phyloP scores from a whole-genome alignment of 495 filamentous ascomycete genomes.

The Viridothelium virens region DNA sequence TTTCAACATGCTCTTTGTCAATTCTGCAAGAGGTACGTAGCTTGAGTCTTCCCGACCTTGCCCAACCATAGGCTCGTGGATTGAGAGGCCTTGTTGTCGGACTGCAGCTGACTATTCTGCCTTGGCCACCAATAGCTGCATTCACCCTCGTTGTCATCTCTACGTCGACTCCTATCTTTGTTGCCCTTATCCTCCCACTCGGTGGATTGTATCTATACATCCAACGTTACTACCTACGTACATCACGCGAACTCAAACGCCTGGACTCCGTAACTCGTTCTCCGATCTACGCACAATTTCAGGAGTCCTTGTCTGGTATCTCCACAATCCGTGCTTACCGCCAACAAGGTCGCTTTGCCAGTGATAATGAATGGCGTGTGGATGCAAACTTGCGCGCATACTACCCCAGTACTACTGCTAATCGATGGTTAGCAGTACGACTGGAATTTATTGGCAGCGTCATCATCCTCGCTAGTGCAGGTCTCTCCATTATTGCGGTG shows the following conservation, averaged over 20 bases:
- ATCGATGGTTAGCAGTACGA: conserved; percentile 91
- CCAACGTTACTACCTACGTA: conserved; percentile 93
- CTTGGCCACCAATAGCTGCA: conserved; percentile 26
- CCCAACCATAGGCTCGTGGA: too few relatives aligned
- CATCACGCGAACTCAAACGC: conserved; percentile 91
- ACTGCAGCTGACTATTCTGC: background rate
- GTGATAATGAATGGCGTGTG: conserved; percentile 96
- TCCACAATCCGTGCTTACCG: conserved; percentile 96
- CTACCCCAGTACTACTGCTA: conserved; percentile 93
- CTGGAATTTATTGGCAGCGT: conserved; percentile 94
- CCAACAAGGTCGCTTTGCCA: conserved; percentile 75
- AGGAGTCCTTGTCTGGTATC: conserved; percentile 90
- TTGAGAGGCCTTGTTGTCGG: background rate
- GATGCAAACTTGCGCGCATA: conserved; percentile 93
- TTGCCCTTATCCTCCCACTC: conserved; percentile 73
- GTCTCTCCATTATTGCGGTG: conserved; percentile 75
- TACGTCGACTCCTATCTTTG: conserved; percentile 68
- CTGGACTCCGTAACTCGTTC: conserved; percentile 91
- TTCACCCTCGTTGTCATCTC: conserved; percentile 87
- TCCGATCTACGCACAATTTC: conserved; percentile 97
- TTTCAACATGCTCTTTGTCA: conserved; percentile 66
- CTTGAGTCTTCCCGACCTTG: background rate
- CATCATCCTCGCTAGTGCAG: conserved; percentile 82
- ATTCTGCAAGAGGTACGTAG: conserved; percentile 62
- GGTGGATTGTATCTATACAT: conserved; percentile 80